Conservation (phyloP, 2,329 filamentous ascomycete species). For the Acrocalymma vagum region DNA sequence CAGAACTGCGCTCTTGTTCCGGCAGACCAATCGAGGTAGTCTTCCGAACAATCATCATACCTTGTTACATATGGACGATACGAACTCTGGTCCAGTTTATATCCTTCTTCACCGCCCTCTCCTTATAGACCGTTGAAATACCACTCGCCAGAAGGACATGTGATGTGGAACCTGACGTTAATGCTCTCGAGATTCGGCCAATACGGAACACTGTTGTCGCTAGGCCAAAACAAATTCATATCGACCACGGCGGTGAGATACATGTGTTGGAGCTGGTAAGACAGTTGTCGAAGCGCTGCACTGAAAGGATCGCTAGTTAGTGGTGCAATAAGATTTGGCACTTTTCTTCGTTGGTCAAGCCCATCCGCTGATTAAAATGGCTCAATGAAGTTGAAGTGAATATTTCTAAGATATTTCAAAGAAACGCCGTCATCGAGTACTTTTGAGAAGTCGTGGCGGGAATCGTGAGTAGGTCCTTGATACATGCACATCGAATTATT, state of each 20-base stretch:
- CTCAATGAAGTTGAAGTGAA: too few relatives aligned
- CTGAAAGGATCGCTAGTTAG: slow-evolving; percentile 1
- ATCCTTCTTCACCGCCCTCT: too few relatives aligned
- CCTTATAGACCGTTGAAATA: too few relatives aligned
- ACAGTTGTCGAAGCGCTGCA: slow-evolving; percentile 1
- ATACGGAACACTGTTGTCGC: background rate
- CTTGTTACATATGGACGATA: too few relatives aligned
- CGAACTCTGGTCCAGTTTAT: too few relatives aligned
- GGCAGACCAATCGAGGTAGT: too few relatives aligned
- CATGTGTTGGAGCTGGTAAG: slow-evolving; percentile 1
- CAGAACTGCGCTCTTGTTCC: too few relatives aligned
- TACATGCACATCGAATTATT: background rate
- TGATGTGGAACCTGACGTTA: too few relatives aligned
- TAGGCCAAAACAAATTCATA: slow-evolving; percentile 3
- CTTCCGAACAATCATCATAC: too few relatives aligned
- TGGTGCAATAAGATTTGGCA: slow-evolving; percentile 1
- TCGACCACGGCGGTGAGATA: background rate
- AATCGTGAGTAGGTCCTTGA: slow-evolving; percentile 2
- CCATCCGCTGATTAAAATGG: background rate
- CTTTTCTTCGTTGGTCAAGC: background rate
- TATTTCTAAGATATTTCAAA: background rate
- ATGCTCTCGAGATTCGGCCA: too few relatives aligned
- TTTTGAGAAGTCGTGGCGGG: slow-evolving; percentile 1
- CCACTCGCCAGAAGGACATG: too few relatives aligned
- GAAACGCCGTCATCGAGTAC: background rate